Base-by-base conservation (phyloP, 2,329 filamentous ascomycete genomes). In the Penicillium hordei region DNA sequence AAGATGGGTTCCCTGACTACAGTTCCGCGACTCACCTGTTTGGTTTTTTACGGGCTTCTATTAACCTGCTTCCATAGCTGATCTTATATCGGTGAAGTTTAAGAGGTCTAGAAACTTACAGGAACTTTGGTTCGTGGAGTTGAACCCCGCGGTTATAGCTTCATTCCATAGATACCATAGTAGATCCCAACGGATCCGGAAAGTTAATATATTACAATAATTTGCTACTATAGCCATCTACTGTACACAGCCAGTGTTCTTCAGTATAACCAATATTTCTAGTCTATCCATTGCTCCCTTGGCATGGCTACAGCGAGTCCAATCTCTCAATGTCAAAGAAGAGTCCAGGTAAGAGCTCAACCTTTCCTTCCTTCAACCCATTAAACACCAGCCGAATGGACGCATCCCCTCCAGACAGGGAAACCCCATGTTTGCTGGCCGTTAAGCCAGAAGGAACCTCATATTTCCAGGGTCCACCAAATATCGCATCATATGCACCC, bases 331-430 rank as follows among this genome's bases (percentile, higher is more conserved):
- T 56, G 5, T 56, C 34, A 40, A 55, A 31, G 10, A 58, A 27
- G 5, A 61, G 45, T 13, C 59, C 59, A 44, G 59, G 59, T 36
- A 61, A 44, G 3, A 59, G 39, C 29, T 59, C 57, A 5, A 54
- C 51, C 8, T 52, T 17, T 23, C 53, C 53, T 38, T 27, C 31
- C 10, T 50, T 49, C 19, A 42, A n/a, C 13, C 59, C 59, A 34
- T 45, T 42, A 17, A 61, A 59, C 3, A 50, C 40, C n/a, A 61
- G 15, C 3, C 21, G 39, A 50, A 61, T 49, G 6, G 44, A 36
- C 0, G 19, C 8, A 5, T 57, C 19, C 1, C 39, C 54, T 19
- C 39, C 48, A 33, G 57, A 49, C 25, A 58, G 23, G 38, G 48
- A 43, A 25, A 55, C 29, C 2, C 10, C 17, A 21, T 52, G 52